Evolutionary conservation across 2,329 filamentous ascomycete genomes (phyloP).

Genomic region (Aspergillus niger): DNA sequence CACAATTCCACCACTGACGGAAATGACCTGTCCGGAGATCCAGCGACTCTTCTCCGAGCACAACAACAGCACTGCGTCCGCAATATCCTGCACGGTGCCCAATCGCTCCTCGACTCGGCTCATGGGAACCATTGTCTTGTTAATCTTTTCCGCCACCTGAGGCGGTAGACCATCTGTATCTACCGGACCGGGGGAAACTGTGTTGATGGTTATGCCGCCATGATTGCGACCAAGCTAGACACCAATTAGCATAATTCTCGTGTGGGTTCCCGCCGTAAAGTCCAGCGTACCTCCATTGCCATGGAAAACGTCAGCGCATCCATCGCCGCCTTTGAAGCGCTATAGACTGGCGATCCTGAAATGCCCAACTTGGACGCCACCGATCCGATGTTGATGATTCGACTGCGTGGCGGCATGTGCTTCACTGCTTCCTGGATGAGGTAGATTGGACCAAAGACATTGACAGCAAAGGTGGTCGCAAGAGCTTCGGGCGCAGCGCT

Average conservation of each 20-base stretch:
- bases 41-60: conserved; percentile 10
- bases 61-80: conserved; percentile 8
- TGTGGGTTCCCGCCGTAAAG: too few relatives aligned
- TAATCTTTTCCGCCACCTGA: background rate
- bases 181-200: conserved; percentile 1
- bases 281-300: background rate
- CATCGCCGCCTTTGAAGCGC: conserved; percentile 2
- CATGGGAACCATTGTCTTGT: conserved; percentile 1
- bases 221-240: conserved; percentile 3
- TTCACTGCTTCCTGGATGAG: background rate
- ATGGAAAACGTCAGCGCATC: conserved; percentile 2
- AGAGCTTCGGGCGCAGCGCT: background rate
- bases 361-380: conserved; percentile 5
- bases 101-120: conserved; percentile 5
- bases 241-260: background rate
- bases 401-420: conserved; percentile 5
- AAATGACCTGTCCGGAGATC: conserved; percentile 14
- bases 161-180: conserved; percentile 4
- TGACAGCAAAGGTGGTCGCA: conserved; percentile 1
- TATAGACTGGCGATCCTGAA: background rate
- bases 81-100: conserved; percentile 9
- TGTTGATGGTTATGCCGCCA: conserved; percentile 4
- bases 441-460: conserved; percentile 3
- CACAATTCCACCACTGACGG: conserved; percentile 13
- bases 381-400: conserved; percentile 1